Base-by-base conservation (phyloP, 352 stramenopile species). In the Plasmopara viticola region DNA sequence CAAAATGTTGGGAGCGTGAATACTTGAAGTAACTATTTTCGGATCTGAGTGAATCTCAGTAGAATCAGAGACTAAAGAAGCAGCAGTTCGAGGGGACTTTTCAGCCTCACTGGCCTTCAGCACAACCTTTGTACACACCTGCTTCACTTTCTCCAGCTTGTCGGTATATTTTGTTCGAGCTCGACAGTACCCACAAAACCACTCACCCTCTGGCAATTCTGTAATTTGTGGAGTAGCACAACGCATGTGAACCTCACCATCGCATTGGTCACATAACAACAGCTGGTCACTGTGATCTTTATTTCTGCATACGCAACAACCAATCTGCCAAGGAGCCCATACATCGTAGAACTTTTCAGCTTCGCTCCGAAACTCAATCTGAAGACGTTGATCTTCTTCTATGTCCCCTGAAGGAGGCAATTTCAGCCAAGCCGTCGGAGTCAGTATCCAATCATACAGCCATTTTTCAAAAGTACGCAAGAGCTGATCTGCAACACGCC, bases 211-310 rank as follows among this genome's bases (percentile, higher is more conserved):
- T 4, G 85, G 85, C 13, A 92, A 43, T 46, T 86, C 72, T 1
- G 72, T 75, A 31, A 95, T 68, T 14, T 75, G 68, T 10, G 83
- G 83, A 1, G 73, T 86, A 9, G 78, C 76, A 53, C 85, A 95
- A 29, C 79, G 74, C 75, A 94, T 90, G 65, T 95, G 85, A 29
- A 91, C 84, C 51, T 95, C 85, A 7, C 78, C 78, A 58, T 95
- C 85, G 48, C 85, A 95, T n/a, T 75, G 71, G 49, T 95, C 85
- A 49, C 85, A 95, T 17, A 95, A 49, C 18, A 95, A 56, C 5
- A 94, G 62, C 48, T 91, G 58, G 0, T 93, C 81, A n/a, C 65
- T 87, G 51, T 94, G 73, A 38, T 75, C 59, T 48, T 84, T 90
- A 53, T 59, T 89, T 18, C 70, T 71, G 31, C 85, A 95, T 3